These are phyloP conservation scores for Aspergillus transmontanensis DNA, from an alignment of 2,329 filamentous ascomycete genomes.

Conservation along the genomic window DNA sequence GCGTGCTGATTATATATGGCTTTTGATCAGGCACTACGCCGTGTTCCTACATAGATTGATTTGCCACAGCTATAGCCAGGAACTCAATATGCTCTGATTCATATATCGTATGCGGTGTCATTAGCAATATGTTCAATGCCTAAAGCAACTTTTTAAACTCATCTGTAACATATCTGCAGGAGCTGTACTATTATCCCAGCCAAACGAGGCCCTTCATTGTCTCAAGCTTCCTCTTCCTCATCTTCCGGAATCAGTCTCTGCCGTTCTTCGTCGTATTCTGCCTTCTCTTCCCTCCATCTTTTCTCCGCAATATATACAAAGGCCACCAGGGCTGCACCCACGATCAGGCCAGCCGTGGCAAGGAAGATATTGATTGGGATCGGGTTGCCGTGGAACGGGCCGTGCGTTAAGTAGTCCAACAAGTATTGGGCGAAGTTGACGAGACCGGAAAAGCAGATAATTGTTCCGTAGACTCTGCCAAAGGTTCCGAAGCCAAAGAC, in stretches of 20 bases:
- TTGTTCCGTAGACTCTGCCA: conserved; percentile 85
- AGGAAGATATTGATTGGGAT: conserved; percentile 75
- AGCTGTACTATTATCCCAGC: not conserved
- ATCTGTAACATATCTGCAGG: not conserved
- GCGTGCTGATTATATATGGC: no score
- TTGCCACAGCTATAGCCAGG: not conserved
- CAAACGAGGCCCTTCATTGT: no score
- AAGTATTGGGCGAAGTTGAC: conserved; percentile 82
- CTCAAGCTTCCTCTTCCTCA: conserved; percentile 11
- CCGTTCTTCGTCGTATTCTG: conserved; percentile 26
- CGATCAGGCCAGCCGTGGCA: conserved; percentile 61
- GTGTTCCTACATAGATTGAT: no score
- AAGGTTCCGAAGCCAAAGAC: conserved; percentile 92
- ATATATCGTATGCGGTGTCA: not conserved
- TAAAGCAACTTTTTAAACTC: not conserved
- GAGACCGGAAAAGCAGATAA: conserved; percentile 82
- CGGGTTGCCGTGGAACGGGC: conserved; percentile 70
- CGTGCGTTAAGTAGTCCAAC: conserved; percentile 76
- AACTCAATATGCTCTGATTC: not conserved
- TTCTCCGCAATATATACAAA: conserved; percentile 56
- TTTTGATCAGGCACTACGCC: no score
- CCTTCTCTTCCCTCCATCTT: conserved; percentile 16
- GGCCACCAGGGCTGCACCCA: conserved; percentile 66
- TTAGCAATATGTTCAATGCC: not conserved
- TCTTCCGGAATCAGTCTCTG: conserved; percentile 29